Base-by-base conservation (phyloP, 257 asterid species). In the Parsonsia alboflavescens region DNA sequence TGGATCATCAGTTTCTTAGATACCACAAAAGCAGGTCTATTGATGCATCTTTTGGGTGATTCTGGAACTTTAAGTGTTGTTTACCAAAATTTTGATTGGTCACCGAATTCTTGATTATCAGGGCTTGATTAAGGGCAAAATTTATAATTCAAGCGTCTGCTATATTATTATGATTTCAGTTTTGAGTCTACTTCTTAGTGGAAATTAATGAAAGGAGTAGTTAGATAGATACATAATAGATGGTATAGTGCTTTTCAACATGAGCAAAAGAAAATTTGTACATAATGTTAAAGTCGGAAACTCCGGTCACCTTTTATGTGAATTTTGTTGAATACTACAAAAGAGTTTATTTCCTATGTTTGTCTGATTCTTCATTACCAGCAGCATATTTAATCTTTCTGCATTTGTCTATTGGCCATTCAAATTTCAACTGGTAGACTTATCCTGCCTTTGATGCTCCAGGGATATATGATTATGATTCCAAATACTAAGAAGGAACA, bases 21-120 rank as follows among this genome's bases (percentile, higher is more conserved):
- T 76, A 89, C 98, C 48, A 87, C 88, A 44, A 92, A 89, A 80
- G 92, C 99, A 58, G 99, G 99, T 30, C 93, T 92, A 12, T 77
- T 94, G 82, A 82, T 91, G 50, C 99, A 92, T 80, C 87, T 90
- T 22, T 72, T 84, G 86, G 81, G 90, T 73, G 97, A 94, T 79
- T 91, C 89, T 6, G 94, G 90, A 1, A 78, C 89, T 78, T 63
- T 90, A 70, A 88, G 90, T 62, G 79, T 88, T 68, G 88, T 78
- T 75, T 92, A 92, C 81, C 86, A 79, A 53, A 85, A 80, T 67
- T 89, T 82, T 66, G 96, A 92, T 78, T 94, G 97, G 97, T 90
- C 97, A 49, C 77, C 88, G 57, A 85, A 94, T 80, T 83, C 87
- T 62, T 89, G 83, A 89, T 28, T 30, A 13, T 13, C 19, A 12